Percentiles rank a stretch among this genome's conserved stretches.
phyloP scores from a whole-genome alignment of 352 stramenopile genomes.

The Phytopythium cucurbitacearum region DNA sequence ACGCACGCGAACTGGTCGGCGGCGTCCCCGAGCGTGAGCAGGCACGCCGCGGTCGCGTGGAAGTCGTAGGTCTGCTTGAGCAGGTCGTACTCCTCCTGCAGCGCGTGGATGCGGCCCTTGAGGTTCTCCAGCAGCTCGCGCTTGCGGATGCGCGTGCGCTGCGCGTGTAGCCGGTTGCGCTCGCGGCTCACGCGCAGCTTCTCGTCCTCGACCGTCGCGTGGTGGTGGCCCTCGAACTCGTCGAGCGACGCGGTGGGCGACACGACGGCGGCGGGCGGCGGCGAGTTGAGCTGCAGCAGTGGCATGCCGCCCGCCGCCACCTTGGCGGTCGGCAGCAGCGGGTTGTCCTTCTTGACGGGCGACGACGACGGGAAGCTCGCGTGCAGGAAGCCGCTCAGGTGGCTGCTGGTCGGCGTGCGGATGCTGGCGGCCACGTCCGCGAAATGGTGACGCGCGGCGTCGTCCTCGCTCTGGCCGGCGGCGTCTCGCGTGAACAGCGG shows the following conservation, averaged over 20 bases:
- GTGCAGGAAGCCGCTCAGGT: conserved; percentile 20
- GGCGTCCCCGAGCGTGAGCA: conserved; percentile 45
- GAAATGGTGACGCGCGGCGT: conserved; percentile 12
- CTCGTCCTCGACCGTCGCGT: conserved; percentile 34
- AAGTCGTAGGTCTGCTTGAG: conserved; percentile 77
- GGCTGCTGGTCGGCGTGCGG: conserved; percentile 53
- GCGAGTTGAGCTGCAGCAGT: conserved; percentile 42
- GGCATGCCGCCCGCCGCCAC: conserved; percentile 17
- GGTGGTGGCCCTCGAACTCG: not conserved
- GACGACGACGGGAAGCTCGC: conserved; percentile 48
- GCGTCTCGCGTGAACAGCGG: conserved; percentile 43
- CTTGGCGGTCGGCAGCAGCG: conserved; percentile 11
- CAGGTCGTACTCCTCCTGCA: conserved; percentile 56
- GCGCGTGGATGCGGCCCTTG: conserved; percentile 58
- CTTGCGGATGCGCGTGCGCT: conserved; percentile 74
- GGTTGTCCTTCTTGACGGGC: conserved; percentile 54
- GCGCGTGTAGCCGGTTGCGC: conserved; percentile 69
- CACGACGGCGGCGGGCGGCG: conserved; percentile 10
- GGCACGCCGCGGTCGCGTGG: conserved; percentile 61
- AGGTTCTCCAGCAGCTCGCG: conserved; percentile 70
- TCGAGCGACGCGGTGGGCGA: too few relatives aligned
- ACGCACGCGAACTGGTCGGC: conserved; percentile 33
- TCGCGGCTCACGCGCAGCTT: conserved; percentile 72
- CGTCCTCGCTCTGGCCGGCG: conserved; percentile 36
- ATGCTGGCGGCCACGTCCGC: conserved; percentile 18